Evolutionary conservation across 768 basidiomycete genomes (phyloP).

Genomic region (Boletus subcaerulescens): DNA sequence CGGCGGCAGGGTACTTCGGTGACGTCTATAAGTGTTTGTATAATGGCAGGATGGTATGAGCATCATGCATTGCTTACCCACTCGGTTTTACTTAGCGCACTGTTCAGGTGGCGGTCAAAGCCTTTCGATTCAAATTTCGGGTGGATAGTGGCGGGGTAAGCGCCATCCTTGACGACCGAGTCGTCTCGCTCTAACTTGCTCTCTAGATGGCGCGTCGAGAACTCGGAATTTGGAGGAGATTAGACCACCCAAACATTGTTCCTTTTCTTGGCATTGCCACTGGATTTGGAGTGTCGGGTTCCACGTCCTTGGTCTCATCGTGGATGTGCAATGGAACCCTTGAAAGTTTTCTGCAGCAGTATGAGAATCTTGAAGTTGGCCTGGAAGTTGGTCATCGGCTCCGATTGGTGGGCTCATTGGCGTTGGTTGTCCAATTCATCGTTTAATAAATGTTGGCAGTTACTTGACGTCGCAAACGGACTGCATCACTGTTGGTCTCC

Average conservation of each 20-base stretch:
- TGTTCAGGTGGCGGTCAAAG: background rate
- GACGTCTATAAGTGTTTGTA: background rate
- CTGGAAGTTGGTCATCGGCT: background rate
- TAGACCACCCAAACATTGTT: background rate
- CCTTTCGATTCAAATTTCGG: background rate
- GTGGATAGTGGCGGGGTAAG: background rate
- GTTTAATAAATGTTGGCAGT: background rate
- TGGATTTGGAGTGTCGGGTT: background rate
- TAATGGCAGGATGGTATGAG: background rate
- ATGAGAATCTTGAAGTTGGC: background rate
- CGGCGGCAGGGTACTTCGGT: background rate
- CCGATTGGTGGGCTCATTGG: background rate
- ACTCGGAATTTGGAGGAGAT: conserved; percentile 2
- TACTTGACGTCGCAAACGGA: background rate
- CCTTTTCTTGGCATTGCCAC: background rate
- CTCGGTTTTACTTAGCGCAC: background rate
- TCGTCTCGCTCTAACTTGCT: background rate
- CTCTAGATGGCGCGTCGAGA: conserved; percentile 1
- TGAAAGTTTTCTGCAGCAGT: background rate
- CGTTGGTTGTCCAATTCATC: no score
- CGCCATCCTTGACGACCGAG: background rate
- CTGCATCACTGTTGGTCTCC: background rate
- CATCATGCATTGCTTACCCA: background rate
- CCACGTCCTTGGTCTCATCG: background rate
- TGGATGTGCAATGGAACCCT: background rate